Percentiles rank a stretch among this genome's conserved stretches.
phyloP scores from a whole-genome alignment of 345 rosid species.

The Salix caprea region DNA sequence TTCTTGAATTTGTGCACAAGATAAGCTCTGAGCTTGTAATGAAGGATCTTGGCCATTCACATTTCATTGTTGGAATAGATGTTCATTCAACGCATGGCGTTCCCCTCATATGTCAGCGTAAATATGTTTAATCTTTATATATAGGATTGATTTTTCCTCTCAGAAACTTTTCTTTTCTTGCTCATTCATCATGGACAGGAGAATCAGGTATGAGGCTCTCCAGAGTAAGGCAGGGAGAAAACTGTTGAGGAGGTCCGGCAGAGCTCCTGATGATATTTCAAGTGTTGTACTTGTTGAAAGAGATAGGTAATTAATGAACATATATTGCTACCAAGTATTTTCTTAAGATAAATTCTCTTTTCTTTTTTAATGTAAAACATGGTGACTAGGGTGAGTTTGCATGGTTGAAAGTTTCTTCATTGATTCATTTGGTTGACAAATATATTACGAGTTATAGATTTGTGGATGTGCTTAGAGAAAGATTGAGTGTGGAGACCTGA shows the following conservation, averaged over 20 bases:
- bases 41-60: not conserved
- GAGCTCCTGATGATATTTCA: slow-evolving; percentile 94
- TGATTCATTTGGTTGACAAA: not conserved
- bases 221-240: slow-evolving; percentile 82
- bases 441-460: not conserved
- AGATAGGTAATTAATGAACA: slow-evolving; percentile 44
- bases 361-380: not conserved
- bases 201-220: slow-evolving; percentile 80
- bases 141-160: not conserved
- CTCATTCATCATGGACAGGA: slow-evolving; percentile 33
- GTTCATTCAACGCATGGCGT: no score
- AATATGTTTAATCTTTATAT: no score
- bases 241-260: slow-evolving; percentile 70
- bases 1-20: no score
- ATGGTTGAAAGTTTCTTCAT: not conserved
- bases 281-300: slow-evolving; percentile 82
- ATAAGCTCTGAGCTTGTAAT: no score
- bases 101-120: no score
- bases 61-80: not conserved
- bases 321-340: not conserved
- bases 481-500: not conserved
- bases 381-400: not conserved
- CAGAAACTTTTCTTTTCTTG: not conserved
- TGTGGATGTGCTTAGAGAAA: not conserved
- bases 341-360: not conserved